phyloP scores from a whole-genome alignment of 2,329 filamentous ascomycete species.

The Ceratocystis cacaofunesta region DNA sequence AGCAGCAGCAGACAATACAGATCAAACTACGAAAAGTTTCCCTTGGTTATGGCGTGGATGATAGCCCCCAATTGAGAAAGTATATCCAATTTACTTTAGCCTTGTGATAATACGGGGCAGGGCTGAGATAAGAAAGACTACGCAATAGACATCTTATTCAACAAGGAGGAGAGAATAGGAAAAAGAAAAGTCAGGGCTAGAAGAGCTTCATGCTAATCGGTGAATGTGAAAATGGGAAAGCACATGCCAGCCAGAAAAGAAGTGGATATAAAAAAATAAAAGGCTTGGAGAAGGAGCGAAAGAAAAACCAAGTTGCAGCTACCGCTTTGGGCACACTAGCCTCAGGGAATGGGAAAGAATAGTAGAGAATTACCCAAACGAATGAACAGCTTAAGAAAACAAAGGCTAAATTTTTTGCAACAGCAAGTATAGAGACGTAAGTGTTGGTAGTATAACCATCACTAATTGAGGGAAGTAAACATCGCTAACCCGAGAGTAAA shows the following conservation, averaged over 20 bases:
- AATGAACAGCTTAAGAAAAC: neutral
- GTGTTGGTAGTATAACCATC: neutral
- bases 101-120: conserved; percentile 1
- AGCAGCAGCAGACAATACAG: neutral
- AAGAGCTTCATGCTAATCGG: conserved; percentile 4
- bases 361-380: neutral
- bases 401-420: neutral
- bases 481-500: neutral
- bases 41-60: neutral
- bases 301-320: neutral
- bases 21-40: too few species aligned
- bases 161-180: neutral
- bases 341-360: neutral
- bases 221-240: conserved; percentile 7
- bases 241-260: conserved; percentile 11
- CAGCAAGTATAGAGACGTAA: neutral
- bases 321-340: neutral
- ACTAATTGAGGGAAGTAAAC: neutral
- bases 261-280: neutral
- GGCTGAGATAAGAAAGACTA: neutral
- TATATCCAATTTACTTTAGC: neutral
- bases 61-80: neutral
- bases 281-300: neutral
- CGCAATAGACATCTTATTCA: neutral
- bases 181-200: neutral